Percentiles rank a stretch among this genome's conserved stretches.
phyloP scores from a whole-genome alignment of 2,329 filamentous ascomycete genomes.

The Cytospora paraplurivora region DNA sequence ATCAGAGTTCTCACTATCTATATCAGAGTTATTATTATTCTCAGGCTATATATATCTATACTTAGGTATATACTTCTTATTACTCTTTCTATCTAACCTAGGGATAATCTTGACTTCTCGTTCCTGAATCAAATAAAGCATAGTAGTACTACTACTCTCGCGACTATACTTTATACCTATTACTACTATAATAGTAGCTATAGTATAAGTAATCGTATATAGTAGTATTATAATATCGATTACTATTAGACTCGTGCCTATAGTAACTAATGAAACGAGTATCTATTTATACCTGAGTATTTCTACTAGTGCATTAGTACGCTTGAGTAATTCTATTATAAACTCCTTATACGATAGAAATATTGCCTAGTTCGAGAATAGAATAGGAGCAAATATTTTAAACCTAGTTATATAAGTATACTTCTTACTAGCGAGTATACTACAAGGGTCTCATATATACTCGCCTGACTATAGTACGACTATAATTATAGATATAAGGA shows the following conservation, averaged over 20 bases:
- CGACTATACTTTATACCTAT: no score
- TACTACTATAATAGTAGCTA: neutral
- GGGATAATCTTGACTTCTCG: neutral
- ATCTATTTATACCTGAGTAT: neutral
- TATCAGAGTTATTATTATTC: neutral
- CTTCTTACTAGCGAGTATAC: neutral
- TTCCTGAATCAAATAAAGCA: neutral
- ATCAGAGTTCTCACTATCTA: no score
- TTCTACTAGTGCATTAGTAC: neutral
- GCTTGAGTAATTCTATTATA: neutral
- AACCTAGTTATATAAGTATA: neutral
- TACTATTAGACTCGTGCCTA: neutral
- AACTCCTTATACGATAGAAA: neutral
- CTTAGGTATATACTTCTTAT: neutral
- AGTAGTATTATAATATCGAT: neutral
- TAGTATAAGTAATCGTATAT: neutral
- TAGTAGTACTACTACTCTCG: no score
- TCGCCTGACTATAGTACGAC: neutral
- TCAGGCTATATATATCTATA: neutral
- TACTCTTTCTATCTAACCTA: neutral
- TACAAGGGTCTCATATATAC: neutral
- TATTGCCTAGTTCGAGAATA: neutral
- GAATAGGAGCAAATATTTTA: neutral
- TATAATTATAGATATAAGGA: no score
- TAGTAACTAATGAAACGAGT: neutral